phyloP scores from a whole-genome alignment of 768 basidiomycete genomes.

The Pholiota conissans region DNA sequence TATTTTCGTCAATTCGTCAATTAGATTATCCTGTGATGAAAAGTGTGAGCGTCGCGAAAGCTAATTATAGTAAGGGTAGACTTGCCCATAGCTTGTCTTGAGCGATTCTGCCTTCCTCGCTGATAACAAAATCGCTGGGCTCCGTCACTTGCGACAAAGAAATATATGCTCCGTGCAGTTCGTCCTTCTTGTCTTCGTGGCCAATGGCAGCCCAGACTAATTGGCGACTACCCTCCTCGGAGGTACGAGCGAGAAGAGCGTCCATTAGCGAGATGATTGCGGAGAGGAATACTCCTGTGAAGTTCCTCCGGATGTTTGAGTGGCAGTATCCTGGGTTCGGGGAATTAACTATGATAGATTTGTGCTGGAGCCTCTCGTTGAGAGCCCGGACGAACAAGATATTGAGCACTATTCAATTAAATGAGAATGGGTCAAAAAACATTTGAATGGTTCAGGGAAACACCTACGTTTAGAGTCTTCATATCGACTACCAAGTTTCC shows the following conservation, averaged over 20 bases:
- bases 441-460: too few relatives aligned
- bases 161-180: constrained; percentile 31
- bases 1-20: constrained; percentile 14
- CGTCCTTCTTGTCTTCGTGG: constrained; percentile 12
- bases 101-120: constrained; percentile 22
- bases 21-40: constrained; percentile 14
- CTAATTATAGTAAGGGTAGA: neutral
- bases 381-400: constrained; percentile 40
- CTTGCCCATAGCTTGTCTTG: constrained; percentile 33
- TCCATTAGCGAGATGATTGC: constrained; percentile 28
- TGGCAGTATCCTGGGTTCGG: constrained; percentile 46
- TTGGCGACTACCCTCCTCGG: constrained; percentile 38
- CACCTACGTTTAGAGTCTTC: constrained; percentile 4
- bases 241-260: constrained; percentile 32
- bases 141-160: constrained; percentile 24
- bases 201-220: constrained; percentile 33
- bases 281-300: constrained; percentile 15
- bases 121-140: constrained; percentile 28
- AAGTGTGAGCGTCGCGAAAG: neutral
- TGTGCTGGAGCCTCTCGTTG: constrained; percentile 26
- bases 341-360: constrained; percentile 33
- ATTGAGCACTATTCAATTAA: constrained; percentile 34
- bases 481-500: neutral
- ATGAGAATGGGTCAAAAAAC: too few relatives aligned
- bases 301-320: constrained; percentile 30